Evolutionary conservation across 495 filamentous ascomycete genomes (phyloP).

Genomic region (Astrocystis sublimbata): DNA sequence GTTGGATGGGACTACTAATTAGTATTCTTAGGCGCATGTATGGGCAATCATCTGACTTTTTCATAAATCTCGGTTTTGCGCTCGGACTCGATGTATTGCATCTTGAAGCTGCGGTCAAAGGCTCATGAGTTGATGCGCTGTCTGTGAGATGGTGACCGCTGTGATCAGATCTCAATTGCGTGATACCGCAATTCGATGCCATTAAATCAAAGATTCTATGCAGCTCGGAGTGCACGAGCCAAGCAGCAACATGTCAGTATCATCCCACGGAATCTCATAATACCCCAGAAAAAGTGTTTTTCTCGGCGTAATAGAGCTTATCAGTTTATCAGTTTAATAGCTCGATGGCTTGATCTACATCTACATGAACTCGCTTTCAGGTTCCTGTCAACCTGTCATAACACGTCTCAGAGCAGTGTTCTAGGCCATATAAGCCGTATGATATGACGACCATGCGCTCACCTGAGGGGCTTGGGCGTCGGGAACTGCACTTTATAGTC

Average conservation of each 20-base stretch:
- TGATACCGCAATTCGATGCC: background rate
- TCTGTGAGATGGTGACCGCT: constrained; percentile 15
- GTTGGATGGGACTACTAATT: background rate
- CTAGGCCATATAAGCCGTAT: background rate
- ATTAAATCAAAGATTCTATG: constrained; percentile 15
- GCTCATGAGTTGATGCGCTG: background rate
- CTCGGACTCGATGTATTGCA: constrained; percentile 14
- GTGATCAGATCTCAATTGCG: constrained; percentile 7
- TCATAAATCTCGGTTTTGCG: background rate
- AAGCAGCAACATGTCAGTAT: background rate
- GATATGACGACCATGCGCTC: background rate
- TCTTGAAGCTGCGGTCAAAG: background rate
- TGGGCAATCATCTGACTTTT: constrained; percentile 19
- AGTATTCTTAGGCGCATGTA: constrained; percentile 17
- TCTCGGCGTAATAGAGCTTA: background rate
- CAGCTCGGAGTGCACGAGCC: constrained; percentile 9
- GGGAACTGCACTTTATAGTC: background rate
- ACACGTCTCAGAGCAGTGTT: background rate
- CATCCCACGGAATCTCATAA: background rate
- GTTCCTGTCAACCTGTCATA: background rate
- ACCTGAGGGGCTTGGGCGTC: background rate
- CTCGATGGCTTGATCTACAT: background rate
- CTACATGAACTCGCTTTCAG: background rate
- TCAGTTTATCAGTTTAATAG: background rate
- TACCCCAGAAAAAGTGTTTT: background rate